These are phyloP conservation scores for Nakazawaea ishiwadae DNA, from an alignment of 805 yeast species.

Conservation along the genomic window DNA sequence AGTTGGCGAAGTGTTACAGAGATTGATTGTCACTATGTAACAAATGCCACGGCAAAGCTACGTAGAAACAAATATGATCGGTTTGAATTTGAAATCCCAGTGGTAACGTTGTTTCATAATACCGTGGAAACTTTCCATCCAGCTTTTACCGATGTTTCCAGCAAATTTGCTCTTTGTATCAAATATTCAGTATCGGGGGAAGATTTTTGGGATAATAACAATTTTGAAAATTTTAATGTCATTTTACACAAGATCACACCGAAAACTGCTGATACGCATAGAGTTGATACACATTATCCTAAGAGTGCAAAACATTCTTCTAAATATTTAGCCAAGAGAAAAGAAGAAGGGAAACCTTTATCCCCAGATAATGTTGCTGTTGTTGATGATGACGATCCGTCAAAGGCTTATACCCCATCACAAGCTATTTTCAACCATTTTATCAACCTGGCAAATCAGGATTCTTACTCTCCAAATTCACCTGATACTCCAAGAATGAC, in stretches of 20 bases:
- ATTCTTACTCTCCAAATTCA: slow-evolving; percentile 15
- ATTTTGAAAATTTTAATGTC: slow-evolving; percentile 51
- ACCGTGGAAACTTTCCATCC: slow-evolving; percentile 3
- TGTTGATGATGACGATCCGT: slow-evolving; percentile 8
- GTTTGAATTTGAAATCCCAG: slow-evolving; percentile 59
- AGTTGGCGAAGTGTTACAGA: slow-evolving; percentile 75
- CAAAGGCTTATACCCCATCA: slow-evolving; percentile 21
- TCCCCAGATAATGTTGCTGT: background rate
- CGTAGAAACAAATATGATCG: slow-evolving; percentile 58
- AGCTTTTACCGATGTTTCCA: slow-evolving; percentile 11
- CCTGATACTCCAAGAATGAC: slow-evolving; percentile 23
- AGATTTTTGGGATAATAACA: slow-evolving; percentile 80
- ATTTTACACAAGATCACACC: slow-evolving; percentile 28
- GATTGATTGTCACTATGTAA: slow-evolving; percentile 55
- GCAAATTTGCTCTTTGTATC: slow-evolving; percentile 45
- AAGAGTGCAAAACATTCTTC: slow-evolving; percentile 5
- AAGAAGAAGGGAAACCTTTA: slow-evolving; percentile 16
- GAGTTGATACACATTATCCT: slow-evolving; percentile 7
- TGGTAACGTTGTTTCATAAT: slow-evolving; percentile 36
- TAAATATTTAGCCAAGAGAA: slow-evolving; percentile 13
- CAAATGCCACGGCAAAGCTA: slow-evolving; percentile 48
- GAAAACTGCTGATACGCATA: slow-evolving; percentile 5
- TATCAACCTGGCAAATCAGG: background rate
- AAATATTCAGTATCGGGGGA: slow-evolving; percentile 41
- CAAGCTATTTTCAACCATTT: slow-evolving; percentile 15